These are phyloP conservation scores for Rhodotorula diobovata DNA, from an alignment of 768 basidiomycete genomes.

Conservation along the genomic window DNA sequence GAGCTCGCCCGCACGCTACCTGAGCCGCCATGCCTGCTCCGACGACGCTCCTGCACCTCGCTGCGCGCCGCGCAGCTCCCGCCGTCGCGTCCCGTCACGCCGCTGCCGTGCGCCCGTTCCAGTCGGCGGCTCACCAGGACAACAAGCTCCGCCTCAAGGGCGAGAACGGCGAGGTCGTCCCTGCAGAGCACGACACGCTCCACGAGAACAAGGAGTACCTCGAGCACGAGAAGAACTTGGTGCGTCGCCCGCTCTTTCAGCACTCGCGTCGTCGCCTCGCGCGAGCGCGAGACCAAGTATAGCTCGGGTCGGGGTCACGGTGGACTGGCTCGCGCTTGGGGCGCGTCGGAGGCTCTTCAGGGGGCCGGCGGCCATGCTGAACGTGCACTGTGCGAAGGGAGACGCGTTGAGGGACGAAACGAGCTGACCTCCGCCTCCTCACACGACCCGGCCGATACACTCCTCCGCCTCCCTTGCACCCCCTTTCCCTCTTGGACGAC, in stretches of 20 bases:
- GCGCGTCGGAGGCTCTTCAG: too few relatives aligned
- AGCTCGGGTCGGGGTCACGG: neutral
- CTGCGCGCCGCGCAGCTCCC: neutral
- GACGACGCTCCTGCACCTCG: neutral
- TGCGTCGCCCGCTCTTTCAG: neutral
- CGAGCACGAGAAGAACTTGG: slow-evolving; percentile 28
- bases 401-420: neutral
- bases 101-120: slow-evolving; percentile 3
- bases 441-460: neutral
- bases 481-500: neutral
- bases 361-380: neutral
- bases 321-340: too few relatives aligned
- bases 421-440: neutral
- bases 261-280: neutral
- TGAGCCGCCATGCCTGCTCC: neutral
- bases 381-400: too few relatives aligned
- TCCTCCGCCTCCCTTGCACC: neutral
- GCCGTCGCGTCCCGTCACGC: neutral
- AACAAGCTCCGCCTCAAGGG: slow-evolving; percentile 15
- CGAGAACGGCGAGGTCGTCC: slow-evolving; percentile 3
- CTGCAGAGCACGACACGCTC: slow-evolving; percentile 4
- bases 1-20: neutral
- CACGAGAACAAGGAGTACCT: slow-evolving; percentile 24
- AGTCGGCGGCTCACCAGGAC: neutral
- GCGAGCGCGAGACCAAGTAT: neutral